A percentile compares a stretch with the other conserved stretches of the same genome.
Evolutionary conservation across 179 eudicot species (phyloP).

Genomic region (Gypsophila paniculata): DNA sequence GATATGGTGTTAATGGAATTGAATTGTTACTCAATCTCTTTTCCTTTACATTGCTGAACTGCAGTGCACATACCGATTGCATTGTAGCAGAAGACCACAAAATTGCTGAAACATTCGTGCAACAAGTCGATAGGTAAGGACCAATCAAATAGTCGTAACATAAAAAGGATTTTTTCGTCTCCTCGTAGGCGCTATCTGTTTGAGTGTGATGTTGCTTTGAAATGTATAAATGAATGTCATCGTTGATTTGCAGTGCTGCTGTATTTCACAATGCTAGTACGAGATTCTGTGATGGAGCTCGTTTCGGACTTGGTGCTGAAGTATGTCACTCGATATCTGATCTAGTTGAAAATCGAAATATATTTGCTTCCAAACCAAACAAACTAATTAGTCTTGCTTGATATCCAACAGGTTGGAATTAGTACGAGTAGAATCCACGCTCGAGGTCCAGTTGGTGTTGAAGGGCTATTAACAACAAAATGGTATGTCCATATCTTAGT

Average conservation of each 20-base stretch:
- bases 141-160: not conserved
- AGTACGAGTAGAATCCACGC: conserved; percentile 98
- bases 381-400: not conserved
- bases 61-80: conserved; percentile 93
- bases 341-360: not conserved
- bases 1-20: not conserved
- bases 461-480: conserved; percentile 84
- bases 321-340: conserved; percentile 26
- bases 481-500: conserved; percentile 46
- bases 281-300: conserved; percentile 90
- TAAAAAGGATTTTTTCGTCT: too few relatives aligned
- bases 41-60: conserved; percentile 9
- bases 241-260: conserved; percentile 72
- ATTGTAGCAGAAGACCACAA: conserved; percentile 69
- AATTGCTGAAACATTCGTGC: conserved; percentile 63
- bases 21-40: not conserved
- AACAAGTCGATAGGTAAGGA: conserved; percentile 81
- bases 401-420: conserved; percentile 70
- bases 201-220: not conserved
- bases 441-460: conserved; percentile 98
- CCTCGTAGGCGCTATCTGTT: too few relatives aligned
- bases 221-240: not conserved
- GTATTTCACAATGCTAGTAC: conserved; percentile 97
- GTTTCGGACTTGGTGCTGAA: conserved; percentile 98
- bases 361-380: not conserved